Evolutionary conservation across 75 land plant genomes (phyloP).

Genomic region (Sequoia sempervirens): DNA sequence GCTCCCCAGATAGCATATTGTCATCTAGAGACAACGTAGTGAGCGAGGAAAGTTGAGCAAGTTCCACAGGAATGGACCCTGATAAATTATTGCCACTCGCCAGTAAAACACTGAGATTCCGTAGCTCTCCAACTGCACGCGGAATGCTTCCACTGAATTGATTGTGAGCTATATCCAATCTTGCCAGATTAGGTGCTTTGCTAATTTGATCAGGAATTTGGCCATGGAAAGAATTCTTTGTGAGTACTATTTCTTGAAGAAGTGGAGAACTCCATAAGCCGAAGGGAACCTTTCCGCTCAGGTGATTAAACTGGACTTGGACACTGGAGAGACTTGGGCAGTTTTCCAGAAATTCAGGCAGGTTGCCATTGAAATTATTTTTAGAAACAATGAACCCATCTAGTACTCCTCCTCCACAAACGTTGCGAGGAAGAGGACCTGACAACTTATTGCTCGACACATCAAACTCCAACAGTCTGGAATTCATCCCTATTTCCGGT

Average conservation of each 20-base stretch:
- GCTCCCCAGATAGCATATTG: constrained; percentile 29
- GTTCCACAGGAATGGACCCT: constrained; percentile 32
- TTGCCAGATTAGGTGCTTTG: constrained; percentile 3
- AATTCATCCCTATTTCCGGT: constrained; percentile 22
- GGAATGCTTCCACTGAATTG: constrained; percentile 28
- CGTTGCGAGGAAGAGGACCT: constrained; percentile 37
- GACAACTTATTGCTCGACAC: constrained; percentile 32
- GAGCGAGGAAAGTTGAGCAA: constrained; percentile 19
- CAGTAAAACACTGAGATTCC: constrained; percentile 9
- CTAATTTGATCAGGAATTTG: constrained; percentile 31
- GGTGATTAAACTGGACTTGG: constrained; percentile 15
- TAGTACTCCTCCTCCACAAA: constrained; percentile 24
- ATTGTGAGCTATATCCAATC: constrained; percentile 41
- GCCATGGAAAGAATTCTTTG: constrained; percentile 49
- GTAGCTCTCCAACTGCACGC: constrained; percentile 2
- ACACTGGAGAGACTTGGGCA: constrained; percentile 19
- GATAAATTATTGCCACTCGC: constrained; percentile 42
- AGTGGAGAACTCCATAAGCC: constrained; percentile 26
- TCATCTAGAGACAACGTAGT: constrained; percentile 21
- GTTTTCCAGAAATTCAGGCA: constrained; percentile 32
- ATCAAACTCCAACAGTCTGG: constrained; percentile 28
- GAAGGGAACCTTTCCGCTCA: constrained; percentile 28
- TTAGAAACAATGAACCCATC: constrained; percentile 23
- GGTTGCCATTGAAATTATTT: constrained; percentile 33
- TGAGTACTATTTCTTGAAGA: constrained; percentile 21